These are phyloP conservation scores for Cercospora sp. DNA, from an alignment of 2,329 filamentous ascomycete genomes.

Conservation along the genomic window DNA sequence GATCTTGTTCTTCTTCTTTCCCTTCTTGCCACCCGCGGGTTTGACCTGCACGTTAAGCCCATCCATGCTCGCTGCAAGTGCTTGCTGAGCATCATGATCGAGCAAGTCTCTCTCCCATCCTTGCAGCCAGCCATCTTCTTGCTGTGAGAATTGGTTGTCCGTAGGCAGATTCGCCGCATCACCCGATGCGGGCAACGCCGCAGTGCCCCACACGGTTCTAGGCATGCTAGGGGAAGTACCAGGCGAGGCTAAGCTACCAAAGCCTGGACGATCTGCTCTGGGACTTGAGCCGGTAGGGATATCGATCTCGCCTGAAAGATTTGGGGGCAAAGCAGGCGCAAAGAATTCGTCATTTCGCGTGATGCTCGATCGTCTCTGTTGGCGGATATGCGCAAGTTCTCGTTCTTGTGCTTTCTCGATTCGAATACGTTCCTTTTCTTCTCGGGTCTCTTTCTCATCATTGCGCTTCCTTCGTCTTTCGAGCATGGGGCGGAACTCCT, in stretches of 20 bases:
- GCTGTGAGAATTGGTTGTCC: slow-evolving; percentile 41
- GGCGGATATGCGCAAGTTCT: slow-evolving; percentile 65
- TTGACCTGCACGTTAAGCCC: slow-evolving; percentile 38
- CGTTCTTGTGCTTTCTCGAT: slow-evolving; percentile 78
- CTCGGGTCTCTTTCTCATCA: slow-evolving; percentile 77
- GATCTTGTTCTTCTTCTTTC: slow-evolving; percentile 69
- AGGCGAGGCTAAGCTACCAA: slow-evolving; percentile 70
- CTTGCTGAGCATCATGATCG: slow-evolving; percentile 59
- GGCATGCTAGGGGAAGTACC: slow-evolving; percentile 76
- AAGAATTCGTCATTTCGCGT: slow-evolving; percentile 44
- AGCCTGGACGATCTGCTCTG: slow-evolving; percentile 61
- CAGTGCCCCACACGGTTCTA: slow-evolving; percentile 92
- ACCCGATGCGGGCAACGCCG: slow-evolving; percentile 61
- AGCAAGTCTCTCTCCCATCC: slow-evolving; percentile 78
- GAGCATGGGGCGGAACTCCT: slow-evolving; percentile 73
- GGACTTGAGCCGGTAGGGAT: slow-evolving; percentile 46
- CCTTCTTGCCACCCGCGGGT: slow-evolving; percentile 54
- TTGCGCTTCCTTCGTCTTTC: slow-evolving; percentile 74
- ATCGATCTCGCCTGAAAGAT: slow-evolving; percentile 36
- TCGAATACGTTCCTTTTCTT: slow-evolving; percentile 80
- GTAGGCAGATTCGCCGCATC: slow-evolving; percentile 47
- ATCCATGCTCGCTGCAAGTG: slow-evolving; percentile 23
- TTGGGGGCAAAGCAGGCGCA: slow-evolving; percentile 32
- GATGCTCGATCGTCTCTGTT: slow-evolving; percentile 58
- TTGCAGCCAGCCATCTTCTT: slow-evolving; percentile 82